phyloP scores from a whole-genome alignment of 2,329 filamentous ascomycete genomes.

The Tolypocladium album region DNA sequence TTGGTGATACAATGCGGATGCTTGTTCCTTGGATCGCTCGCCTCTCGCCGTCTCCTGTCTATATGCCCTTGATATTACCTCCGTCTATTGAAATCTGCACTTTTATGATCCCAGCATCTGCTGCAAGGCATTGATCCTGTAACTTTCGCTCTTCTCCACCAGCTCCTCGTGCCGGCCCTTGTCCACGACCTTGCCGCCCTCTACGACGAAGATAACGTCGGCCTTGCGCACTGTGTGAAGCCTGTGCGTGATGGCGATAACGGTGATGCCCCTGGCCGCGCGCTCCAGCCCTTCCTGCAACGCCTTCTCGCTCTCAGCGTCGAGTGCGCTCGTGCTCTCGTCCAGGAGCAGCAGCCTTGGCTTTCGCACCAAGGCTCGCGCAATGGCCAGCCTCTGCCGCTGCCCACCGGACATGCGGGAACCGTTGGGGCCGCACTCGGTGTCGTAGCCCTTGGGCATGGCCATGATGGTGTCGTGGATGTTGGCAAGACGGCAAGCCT shows the following conservation, averaged over 20 bases:
- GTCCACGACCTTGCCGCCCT: constrained; percentile 41
- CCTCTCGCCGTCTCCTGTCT: not conserved
- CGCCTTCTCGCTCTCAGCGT: constrained; percentile 55
- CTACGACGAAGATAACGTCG: constrained; percentile 47
- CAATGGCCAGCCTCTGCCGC: constrained; percentile 68
- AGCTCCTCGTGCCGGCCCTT: constrained; percentile 43
- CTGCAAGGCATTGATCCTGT: constrained; percentile 39
- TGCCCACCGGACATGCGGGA: constrained; percentile 70
- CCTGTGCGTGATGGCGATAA: constrained; percentile 48
- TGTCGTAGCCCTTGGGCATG: constrained; percentile 56
- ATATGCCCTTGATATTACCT: not conserved
- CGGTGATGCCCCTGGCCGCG: constrained; percentile 41
- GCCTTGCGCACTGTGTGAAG: constrained; percentile 46
- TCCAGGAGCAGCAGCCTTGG: constrained; percentile 69
- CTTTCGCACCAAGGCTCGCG: constrained; percentile 60
- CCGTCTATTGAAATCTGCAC: not conserved
- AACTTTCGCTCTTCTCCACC: constrained; percentile 39
- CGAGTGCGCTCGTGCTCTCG: constrained; percentile 71
- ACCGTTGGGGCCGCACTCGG: constrained; percentile 59
- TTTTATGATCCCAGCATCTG: constrained; percentile 29
- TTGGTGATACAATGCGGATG: not conserved
- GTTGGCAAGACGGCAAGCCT: constrained; percentile 56
- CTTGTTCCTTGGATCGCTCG: not conserved
- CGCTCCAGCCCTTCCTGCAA: constrained; percentile 57
- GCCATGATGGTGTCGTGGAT: constrained; percentile 57